Evolutionary conservation across 495 filamentous ascomycete genomes (phyloP), one percentile per base, ranked within the genome.

Genomic region (Letharia lupina): DNA sequence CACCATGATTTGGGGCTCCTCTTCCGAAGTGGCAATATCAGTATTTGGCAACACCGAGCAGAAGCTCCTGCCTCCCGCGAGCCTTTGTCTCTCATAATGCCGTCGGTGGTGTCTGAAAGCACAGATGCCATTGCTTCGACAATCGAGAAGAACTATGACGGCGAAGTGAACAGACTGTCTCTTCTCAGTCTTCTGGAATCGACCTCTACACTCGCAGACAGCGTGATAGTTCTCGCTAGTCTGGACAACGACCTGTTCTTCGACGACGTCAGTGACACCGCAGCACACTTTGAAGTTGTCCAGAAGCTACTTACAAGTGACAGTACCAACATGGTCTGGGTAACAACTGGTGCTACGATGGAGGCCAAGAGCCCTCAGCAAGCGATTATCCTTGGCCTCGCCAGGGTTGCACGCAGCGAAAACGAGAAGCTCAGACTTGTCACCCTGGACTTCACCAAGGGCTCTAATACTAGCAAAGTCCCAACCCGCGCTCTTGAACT

Each of bases 211-310:
- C 37, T 65, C 4, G 64, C 63, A 3, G 66, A 63, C 45, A 70
- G 66, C 59, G 63, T 72, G 41, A 42, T 72, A 8, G 35, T 69
- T 28, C 62, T 72, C 47, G 69, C 63, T 28, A 71, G 66, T 56
- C 45, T 72, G 52, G 70, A 71, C 33, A 44, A 65, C 5, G 45
- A 72, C 35, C 41, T 71, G 15, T 69, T 63, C 47, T 66, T 66
- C 52, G 64, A 69, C 37, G 59, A 50, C 10, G 37, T 35, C 12
- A 58, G 59, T 62, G 59, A 69, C 35, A 62, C 42, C 3, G 60
- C 64, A 15, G 42, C 23, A 40, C 64, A 69, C 50, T 69, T 58
- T 18, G 68, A 69, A 59, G 64, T 64, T 28, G 50, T 67, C 28
- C 64, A 61, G 15, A 66, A 60, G n/a, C 68, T 69, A 33, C 54